Conservation (phyloP, 768 basidiomycete genomes). For the Lentinula edodes region DNA sequence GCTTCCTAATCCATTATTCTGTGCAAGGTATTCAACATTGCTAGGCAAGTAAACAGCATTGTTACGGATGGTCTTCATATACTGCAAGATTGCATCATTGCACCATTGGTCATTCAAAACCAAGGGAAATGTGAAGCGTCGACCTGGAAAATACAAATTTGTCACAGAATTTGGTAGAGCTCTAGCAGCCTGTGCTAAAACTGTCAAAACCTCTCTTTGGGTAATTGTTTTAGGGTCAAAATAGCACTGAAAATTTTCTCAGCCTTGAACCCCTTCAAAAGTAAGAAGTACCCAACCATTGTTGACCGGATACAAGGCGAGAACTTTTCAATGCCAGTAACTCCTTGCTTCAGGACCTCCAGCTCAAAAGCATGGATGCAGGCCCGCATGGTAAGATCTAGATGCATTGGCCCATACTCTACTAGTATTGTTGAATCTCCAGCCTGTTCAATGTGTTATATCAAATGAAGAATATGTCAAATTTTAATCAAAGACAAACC, state of each 20-base stretch:
- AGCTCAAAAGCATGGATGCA: conserved; percentile 53
- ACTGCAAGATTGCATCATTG: conserved; percentile 48
- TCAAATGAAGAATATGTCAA: not conserved
- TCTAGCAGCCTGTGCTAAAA: conserved; percentile 32
- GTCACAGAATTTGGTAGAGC: conserved; percentile 33
- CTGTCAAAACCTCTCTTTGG: conserved; percentile 36
- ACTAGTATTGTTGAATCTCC: conserved; percentile 61
- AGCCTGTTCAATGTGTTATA: conserved; percentile 29
- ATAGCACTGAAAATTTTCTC: conserved; percentile 30
- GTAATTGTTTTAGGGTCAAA: conserved; percentile 39
- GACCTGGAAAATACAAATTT: conserved; percentile 40
- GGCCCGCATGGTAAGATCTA: conserved; percentile 50
- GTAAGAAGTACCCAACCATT: conserved; percentile 34
- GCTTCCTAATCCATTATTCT: conserved; percentile 50
- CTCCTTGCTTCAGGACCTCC: conserved; percentile 23
- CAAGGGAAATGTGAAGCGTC: conserved; percentile 53
- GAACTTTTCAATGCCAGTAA: conserved; percentile 34
- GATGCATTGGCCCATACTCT: conserved; percentile 52
- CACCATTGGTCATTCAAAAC: conserved; percentile 57
- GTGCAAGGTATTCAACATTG: conserved; percentile 62
- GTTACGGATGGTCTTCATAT: conserved; percentile 49
- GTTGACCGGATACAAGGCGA: conserved; percentile 53
- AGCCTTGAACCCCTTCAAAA: not conserved
- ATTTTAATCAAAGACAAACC: conserved; percentile 22
- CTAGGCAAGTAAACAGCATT: conserved; percentile 63